Percentiles rank a stretch among this genome's conserved stretches.
These are phyloP conservation scores for Oxyria digyna DNA, from an alignment of 148 eudicot genomes.

Conservation along the genomic window DNA sequence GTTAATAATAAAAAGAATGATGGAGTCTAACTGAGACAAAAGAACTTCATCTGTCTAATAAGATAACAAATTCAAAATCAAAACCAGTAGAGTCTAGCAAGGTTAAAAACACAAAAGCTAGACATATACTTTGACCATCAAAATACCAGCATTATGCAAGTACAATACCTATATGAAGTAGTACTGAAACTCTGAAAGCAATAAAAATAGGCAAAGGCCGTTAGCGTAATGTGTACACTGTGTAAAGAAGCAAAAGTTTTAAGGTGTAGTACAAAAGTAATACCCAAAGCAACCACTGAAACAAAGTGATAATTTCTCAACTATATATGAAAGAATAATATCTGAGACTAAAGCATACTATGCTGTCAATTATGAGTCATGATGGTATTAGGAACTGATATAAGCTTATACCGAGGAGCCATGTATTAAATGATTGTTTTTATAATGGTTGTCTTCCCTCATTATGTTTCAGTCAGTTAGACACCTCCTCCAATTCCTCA, in stretches of 20 bases:
- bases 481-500: too few species aligned
- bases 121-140: background rate
- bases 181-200: too few species aligned
- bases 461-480: too few species aligned
- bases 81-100: background rate
- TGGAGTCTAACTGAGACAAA: background rate
- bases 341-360: background rate
- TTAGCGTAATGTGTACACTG: background rate
- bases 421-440: too few species aligned
- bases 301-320: background rate
- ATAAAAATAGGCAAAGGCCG: too few species aligned
- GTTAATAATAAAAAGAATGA: too few species aligned
- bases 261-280: background rate
- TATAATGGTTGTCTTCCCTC: too few species aligned
- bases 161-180: background rate
- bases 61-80: background rate
- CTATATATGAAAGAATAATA: background rate
- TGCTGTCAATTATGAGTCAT: too few species aligned
- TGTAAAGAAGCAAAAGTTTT: background rate
- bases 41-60: background rate
- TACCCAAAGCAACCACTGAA: background rate
- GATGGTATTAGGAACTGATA: too few species aligned
- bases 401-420: too few species aligned
- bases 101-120: background rate
- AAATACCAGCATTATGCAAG: background rate